Percentiles rank a stretch among this genome's conserved stretches.
Conservation (phyloP, 169 alveolate genomes). For the Plasmodium inui region DNA sequence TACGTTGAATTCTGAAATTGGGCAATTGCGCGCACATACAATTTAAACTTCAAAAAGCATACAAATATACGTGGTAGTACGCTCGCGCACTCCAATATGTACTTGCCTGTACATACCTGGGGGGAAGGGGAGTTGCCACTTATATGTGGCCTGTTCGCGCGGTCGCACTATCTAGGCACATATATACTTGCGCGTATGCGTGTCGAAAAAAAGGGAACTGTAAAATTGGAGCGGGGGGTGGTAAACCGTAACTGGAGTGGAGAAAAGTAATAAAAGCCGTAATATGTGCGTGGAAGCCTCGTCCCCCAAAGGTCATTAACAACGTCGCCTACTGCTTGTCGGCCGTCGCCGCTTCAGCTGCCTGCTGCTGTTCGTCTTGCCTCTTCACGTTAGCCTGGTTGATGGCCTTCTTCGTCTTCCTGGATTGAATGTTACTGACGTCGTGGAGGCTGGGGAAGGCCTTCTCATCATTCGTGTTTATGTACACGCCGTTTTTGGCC, state of each 20-base stretch:
- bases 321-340: not conserved
- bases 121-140: not conserved
- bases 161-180: not conserved
- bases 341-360: not conserved
- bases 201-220: not conserved
- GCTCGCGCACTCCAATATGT: not conserved
- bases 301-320: not conserved
- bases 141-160: not conserved
- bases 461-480: conserved; percentile 61
- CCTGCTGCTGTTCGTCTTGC: conserved; percentile 14
- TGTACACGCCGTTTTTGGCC: conserved; percentile 31
- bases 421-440: conserved; percentile 54
- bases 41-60: conserved; percentile 12
- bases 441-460: conserved; percentile 75
- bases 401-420: conserved; percentile 36
- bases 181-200: not conserved
- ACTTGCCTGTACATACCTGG: not conserved
- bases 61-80: not conserved
- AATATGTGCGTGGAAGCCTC: not conserved
- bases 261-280: not conserved
- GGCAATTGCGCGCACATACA: conserved; percentile 9
- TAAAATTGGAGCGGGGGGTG: not conserved
- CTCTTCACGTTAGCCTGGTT: conserved; percentile 20
- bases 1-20: not conserved
- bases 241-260: not conserved